Percentiles rank a stretch among this genome's conserved stretches.
Evolutionary conservation across 2,329 filamentous ascomycete genomes (phyloP).

Genomic region (Seiridium cupressi): DNA sequence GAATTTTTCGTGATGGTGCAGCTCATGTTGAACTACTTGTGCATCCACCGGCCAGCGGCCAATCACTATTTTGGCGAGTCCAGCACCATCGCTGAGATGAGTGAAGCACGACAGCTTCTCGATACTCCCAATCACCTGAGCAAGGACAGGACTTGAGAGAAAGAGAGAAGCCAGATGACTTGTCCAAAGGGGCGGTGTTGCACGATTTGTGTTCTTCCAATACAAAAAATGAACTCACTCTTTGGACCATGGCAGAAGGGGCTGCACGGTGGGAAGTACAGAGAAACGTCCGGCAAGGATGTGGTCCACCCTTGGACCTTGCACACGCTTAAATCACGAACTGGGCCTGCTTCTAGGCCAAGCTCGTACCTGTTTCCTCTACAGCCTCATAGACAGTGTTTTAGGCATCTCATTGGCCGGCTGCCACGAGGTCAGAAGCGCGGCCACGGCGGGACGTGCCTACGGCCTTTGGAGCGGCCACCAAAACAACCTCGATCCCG

Average conservation of each 20-base stretch:
- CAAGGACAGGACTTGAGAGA: background rate
- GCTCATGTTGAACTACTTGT: background rate
- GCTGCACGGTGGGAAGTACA: background rate
- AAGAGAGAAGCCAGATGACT: too few relatives aligned
- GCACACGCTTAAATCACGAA: background rate
- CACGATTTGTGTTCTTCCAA: too few relatives aligned
- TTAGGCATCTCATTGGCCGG: conserved; percentile 25
- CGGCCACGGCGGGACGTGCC: conserved; percentile 22
- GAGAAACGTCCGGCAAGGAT: background rate
- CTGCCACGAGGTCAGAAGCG: conserved; percentile 17
- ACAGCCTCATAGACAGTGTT: conserved; percentile 24
- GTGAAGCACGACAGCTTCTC: background rate
- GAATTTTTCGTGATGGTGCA: conserved; percentile 1
- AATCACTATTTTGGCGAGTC: background rate
- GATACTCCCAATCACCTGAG: background rate
- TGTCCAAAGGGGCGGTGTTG: too few relatives aligned
- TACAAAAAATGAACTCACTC: too few relatives aligned
- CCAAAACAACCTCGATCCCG: background rate
- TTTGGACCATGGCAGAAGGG: background rate
- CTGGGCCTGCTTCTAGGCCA: background rate
- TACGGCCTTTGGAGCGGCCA: conserved; percentile 12
- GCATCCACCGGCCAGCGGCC: background rate
- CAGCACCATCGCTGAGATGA: background rate
- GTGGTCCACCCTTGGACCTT: background rate
- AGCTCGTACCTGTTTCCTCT: conserved; percentile 21